phyloP scores from a whole-genome alignment of 225 moss, liverwort and hornwort genomes.

The Polytrichum formosum region DNA sequence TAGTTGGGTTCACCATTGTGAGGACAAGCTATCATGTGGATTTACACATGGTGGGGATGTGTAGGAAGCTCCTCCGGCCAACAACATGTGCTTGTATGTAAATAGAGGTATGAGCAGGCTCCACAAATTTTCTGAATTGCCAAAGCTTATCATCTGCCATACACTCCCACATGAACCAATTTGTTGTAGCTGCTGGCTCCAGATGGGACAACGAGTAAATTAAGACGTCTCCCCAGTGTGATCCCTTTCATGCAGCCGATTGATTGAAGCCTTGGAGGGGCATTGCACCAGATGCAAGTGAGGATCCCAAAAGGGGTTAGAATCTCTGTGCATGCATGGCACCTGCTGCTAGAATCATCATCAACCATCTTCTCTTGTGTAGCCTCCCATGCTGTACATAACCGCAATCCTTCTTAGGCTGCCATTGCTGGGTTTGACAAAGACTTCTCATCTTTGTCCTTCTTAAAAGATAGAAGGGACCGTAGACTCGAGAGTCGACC shows the following conservation, averaged over 20 bases:
- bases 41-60: too few species aligned
- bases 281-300: too few species aligned
- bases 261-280: not conserved
- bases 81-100: not conserved
- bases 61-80: not conserved
- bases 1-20: too few species aligned
- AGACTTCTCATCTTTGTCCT: conserved; percentile 62
- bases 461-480: conserved; percentile 72
- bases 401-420: conserved; percentile 14
- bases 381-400: not conserved
- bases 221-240: not conserved
- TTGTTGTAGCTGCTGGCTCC: not conserved
- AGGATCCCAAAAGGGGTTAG: too few species aligned
- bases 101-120: not conserved
- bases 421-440: conserved; percentile 46
- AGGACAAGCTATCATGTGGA: too few species aligned
- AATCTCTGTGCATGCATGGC: too few species aligned
- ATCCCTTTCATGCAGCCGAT: not conserved
- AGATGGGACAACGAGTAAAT: not conserved
- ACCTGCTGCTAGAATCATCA: too few species aligned
- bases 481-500: conserved; percentile 71
- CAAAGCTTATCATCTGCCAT: too few species aligned
- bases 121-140: not conserved
- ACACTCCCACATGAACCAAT: not conserved
- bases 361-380: too few species aligned